Conservation (phyloP, 352 stramenopile genomes). For the Phytophthora pluvialis region DNA sequence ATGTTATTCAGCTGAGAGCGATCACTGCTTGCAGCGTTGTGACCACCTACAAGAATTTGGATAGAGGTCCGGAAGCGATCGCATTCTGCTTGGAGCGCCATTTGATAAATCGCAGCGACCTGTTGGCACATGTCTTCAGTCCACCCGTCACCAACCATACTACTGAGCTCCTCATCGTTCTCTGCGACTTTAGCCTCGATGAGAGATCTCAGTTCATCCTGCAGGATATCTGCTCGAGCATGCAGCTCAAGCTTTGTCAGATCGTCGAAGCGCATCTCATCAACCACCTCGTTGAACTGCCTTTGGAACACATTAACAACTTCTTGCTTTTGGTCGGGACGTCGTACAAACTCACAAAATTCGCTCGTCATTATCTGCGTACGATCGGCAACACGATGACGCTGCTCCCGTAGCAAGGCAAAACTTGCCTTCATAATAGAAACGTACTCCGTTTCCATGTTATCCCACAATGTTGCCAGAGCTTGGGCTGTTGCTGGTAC, state of each 20-base stretch:
- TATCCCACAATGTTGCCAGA: conserved; percentile 56
- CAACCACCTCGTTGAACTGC: conserved; percentile 78
- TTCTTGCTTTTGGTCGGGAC: conserved; percentile 71
- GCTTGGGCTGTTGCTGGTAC: conserved; percentile 37
- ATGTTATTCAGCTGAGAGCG: conserved; percentile 33
- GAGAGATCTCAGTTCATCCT: conserved; percentile 62
- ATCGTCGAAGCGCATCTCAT: conserved; percentile 87
- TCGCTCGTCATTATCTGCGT: conserved; percentile 42
- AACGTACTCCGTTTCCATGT: conserved; percentile 65
- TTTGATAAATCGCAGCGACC: conserved; percentile 56
- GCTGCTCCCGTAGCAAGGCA: conserved; percentile 42
- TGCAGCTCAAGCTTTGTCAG: conserved; percentile 84
- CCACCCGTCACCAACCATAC: conserved; percentile 59
- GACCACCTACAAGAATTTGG: conserved; percentile 61
- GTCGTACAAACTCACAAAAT: conserved; percentile 65
- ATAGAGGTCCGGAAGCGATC: conserved; percentile 72
- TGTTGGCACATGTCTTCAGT: conserved; percentile 56
- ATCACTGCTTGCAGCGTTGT: conserved; percentile 55
- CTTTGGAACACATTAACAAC: conserved; percentile 72
- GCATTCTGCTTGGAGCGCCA: conserved; percentile 69
- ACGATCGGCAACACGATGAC: conserved; percentile 35
- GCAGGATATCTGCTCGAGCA: conserved; percentile 70
- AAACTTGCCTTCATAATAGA: conserved; percentile 56
- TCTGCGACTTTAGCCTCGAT: conserved; percentile 49
- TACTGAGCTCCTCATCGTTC: conserved; percentile 56